These are phyloP conservation scores for Phytophthora capsici DNA, from an alignment of 352 stramenopile species.

Conservation along the genomic window DNA sequence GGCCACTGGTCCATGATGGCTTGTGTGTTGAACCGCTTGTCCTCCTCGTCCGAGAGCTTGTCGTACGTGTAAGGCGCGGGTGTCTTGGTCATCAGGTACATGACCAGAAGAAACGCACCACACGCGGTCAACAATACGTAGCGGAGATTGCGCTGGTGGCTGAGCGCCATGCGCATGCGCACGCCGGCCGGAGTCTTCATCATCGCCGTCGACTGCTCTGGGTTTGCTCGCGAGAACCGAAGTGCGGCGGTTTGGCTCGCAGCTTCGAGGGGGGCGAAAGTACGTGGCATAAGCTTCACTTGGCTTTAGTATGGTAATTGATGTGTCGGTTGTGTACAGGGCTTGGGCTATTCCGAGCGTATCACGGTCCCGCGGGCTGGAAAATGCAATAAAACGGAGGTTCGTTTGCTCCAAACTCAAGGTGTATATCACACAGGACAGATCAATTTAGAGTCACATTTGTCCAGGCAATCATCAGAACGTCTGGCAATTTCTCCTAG, in stretches of 20 bases:
- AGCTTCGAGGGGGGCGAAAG: conserved; percentile 18
- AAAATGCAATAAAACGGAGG: conserved; percentile 14
- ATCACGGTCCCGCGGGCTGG: conserved; percentile 9
- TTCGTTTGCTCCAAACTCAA: too few species aligned
- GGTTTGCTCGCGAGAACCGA: conserved; percentile 28
- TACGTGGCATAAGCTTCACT: conserved; percentile 30
- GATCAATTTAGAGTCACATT: too few species aligned
- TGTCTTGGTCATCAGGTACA: conserved; percentile 53
- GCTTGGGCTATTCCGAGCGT: conserved; percentile 1
- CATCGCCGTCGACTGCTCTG: neutral
- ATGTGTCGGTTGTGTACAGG: conserved; percentile 2
- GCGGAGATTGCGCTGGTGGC: conserved; percentile 68
- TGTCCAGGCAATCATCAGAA: neutral
- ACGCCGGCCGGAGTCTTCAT: conserved; percentile 73
- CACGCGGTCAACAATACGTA: conserved; percentile 52
- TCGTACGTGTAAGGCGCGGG: conserved; percentile 54
- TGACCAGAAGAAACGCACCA: conserved; percentile 49
- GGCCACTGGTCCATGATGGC: conserved; percentile 71
- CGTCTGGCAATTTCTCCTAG: conserved; percentile 1
- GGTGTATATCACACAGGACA: too few species aligned
- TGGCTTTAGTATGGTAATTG: neutral
- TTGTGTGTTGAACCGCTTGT: conserved; percentile 55
- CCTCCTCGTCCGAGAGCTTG: conserved; percentile 55
- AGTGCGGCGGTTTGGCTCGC: conserved; percentile 21
- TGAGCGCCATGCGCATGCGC: conserved; percentile 72